phyloP scores from a whole-genome alignment of 257 asterid species.

The Plantago major region DNA sequence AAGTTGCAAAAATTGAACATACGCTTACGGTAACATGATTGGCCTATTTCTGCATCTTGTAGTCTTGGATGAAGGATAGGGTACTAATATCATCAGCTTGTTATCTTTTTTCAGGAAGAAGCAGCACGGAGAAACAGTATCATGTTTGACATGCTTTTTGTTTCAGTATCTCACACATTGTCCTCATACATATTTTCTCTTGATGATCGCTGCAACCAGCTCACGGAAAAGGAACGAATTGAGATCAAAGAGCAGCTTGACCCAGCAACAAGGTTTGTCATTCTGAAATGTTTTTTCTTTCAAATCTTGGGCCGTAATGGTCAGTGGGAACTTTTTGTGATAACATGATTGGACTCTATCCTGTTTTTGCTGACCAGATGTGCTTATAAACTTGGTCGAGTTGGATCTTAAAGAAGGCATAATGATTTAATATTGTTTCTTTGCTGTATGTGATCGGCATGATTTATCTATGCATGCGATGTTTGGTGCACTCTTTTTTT shows the following conservation, averaged over 20 bases:
- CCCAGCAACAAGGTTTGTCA: slow-evolving; percentile 84
- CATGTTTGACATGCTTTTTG: slow-evolving; percentile 85
- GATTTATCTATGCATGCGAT: no score
- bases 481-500: no score
- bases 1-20: slow-evolving; percentile 81
- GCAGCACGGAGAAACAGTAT: slow-evolving; percentile 82
- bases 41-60: no score
- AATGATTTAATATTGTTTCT: background rate
- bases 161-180: slow-evolving; percentile 75
- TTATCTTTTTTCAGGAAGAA: slow-evolving; percentile 59
- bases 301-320: no score
- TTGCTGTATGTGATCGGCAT: background rate
- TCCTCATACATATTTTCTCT: slow-evolving; percentile 91
- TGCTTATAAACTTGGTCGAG: no score
- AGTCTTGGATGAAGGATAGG: slow-evolving; percentile 8
- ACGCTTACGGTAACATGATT: slow-evolving; percentile 98
- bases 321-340: background rate
- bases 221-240: slow-evolving; percentile 47
- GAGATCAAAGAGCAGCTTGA: slow-evolving; percentile 62
- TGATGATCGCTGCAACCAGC: slow-evolving; percentile 80
- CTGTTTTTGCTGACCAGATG: background rate
- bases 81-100: slow-evolving; percentile 5
- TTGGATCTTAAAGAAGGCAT: no score
- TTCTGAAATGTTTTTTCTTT: no score
- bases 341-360: no score